Evolutionary conservation across 78 protist genomes (phyloP).

Genomic region (Dictyostelium discoideum): dicty_2.7 NC_007091.3:1096001-1096500

Average conservation of each 20-base stretch:
- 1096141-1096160: neutral
- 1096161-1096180: neutral
- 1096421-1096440: neutral
- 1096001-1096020: conserved; percentile 4
- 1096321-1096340: conserved; percentile 12
- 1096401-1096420: neutral
- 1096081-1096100: neutral
- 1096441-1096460: neutral
- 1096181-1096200: neutral
- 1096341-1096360: neutral
- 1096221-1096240: neutral
- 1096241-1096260: conserved; percentile 40
- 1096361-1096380: neutral
- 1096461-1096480: neutral
- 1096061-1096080: neutral
- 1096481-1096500: neutral
- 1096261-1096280: conserved; percentile 49
- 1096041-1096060: neutral
- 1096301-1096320: conserved; percentile 15
- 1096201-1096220: neutral
- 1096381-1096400: conserved; percentile 11
- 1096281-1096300: conserved; percentile 22
- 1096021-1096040: neutral
- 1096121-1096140: neutral
- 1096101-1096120: conserved; percentile 10